A percentile compares a stretch with the other conserved stretches of the same genome.
Conservation (phyloP, 345 rosid species). For the Moricandia arvensis region DNA sequence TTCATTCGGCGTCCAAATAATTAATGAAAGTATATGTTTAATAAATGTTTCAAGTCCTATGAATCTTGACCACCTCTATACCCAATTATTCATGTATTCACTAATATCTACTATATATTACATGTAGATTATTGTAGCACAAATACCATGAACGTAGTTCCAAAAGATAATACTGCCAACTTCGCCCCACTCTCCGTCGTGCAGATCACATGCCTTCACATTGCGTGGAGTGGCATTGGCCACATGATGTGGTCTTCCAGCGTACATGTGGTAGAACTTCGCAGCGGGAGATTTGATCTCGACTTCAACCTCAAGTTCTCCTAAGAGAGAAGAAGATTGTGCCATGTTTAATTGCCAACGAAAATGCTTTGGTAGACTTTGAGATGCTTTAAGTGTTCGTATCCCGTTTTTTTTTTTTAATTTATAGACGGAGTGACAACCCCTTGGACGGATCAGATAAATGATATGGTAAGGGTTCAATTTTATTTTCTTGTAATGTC, state of each 20-base stretch:
- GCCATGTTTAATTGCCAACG: not conserved
- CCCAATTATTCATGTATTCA: not conserved
- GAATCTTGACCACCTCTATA: not conserved
- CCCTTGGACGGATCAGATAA: not conserved
- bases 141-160: conserved; percentile 45
- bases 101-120: not conserved
- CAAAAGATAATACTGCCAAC: conserved; percentile 39
- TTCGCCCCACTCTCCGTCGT: conserved; percentile 50
- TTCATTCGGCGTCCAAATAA: not conserved
- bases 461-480: not conserved
- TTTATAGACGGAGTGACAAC: conserved; percentile 2
- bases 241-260: conserved; percentile 43
- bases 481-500: not conserved
- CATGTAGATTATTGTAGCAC: not conserved
- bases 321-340: conserved; percentile 5
- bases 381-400: not conserved
- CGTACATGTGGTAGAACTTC: conserved; percentile 41
- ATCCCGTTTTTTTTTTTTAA: not conserved
- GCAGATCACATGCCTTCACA: conserved; percentile 38
- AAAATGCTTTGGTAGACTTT: not conserved
- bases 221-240: conserved; percentile 32
- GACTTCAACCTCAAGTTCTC: conserved; percentile 24
- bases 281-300: conserved; percentile 30
- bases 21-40: not conserved
- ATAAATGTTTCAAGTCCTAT: too few relatives aligned